These are phyloP conservation scores for Brassica balearica DNA, from an alignment of 441 rosid genomes.

Conservation along the genomic window DNA sequence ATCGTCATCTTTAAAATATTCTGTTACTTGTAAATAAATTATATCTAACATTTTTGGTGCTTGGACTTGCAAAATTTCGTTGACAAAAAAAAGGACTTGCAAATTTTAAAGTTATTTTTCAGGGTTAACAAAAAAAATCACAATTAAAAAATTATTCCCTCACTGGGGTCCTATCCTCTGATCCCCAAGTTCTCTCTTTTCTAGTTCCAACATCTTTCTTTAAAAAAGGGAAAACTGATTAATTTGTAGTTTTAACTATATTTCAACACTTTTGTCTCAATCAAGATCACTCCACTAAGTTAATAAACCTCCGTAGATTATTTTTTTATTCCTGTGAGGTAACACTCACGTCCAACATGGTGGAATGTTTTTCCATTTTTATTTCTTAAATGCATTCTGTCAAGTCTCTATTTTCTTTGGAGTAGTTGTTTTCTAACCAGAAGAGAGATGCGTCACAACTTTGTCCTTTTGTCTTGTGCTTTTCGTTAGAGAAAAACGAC, in stretches of 20 bases:
- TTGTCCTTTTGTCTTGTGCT: constrained; percentile 33
- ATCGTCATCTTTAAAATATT: too few species aligned
- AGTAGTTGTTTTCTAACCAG: constrained; percentile 41
- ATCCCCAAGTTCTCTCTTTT: constrained; percentile 56
- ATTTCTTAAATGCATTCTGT: neutral
- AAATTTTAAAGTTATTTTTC: too few species aligned
- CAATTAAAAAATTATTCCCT: too few species aligned
- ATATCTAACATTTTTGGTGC: too few species aligned
- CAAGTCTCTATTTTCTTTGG: constrained; percentile 13
- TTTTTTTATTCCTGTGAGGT: neutral
- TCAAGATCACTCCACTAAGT: constrained; percentile 40
- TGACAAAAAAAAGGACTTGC: too few species aligned
- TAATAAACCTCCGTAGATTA: too few species aligned
- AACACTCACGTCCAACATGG: too few species aligned
- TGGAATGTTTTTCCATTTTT: too few species aligned
- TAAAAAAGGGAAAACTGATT: neutral
- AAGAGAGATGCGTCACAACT: constrained; percentile 32
- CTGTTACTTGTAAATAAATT: too few species aligned
- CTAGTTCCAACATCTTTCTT: neutral
- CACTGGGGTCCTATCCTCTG: constrained; percentile 47
- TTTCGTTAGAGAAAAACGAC: constrained; percentile 16
- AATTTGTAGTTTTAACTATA: constrained; percentile 31
- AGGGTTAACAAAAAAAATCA: too few species aligned
- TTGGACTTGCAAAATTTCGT: too few species aligned
- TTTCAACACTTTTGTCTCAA: constrained; percentile 51